Percentiles rank a stretch among this genome's conserved stretches.
Evolutionary conservation across 306 rosid genomes (phyloP).

Genomic region (Casuarina equisetifolia): DNA sequence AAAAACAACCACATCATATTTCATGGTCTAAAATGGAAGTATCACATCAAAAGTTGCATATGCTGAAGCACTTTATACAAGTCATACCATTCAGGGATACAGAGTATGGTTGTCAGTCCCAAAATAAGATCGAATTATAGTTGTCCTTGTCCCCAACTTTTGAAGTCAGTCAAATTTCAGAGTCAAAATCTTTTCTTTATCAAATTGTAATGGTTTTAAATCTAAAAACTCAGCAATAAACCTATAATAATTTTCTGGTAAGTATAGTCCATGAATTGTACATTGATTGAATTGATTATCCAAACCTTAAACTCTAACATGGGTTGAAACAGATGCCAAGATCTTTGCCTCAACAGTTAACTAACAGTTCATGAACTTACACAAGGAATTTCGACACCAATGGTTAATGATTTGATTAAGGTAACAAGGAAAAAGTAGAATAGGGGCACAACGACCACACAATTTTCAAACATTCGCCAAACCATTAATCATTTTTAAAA

Average conservation of each 20-base stretch:
- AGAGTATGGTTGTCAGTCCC: not conserved
- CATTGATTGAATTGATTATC: not conserved
- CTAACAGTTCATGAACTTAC: not conserved
- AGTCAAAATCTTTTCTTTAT: not conserved
- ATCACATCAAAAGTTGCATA: not conserved
- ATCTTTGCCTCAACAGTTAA: not conserved
- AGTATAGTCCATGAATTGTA: no score
- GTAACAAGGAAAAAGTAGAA: no score
- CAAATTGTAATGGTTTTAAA: not conserved
- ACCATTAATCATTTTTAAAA: no score
- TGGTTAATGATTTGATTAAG: not conserved
- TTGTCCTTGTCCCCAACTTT: not conserved
- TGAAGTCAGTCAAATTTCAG: not conserved
- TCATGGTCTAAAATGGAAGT: not conserved
- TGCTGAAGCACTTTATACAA: no score
- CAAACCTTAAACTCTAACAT: not conserved
- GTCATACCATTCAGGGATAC: no score
- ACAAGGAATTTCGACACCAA: not conserved
- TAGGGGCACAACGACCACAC: not conserved
- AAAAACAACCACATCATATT: slow-evolving; percentile 1
- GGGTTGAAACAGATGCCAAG: not conserved
- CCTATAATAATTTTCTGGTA: not conserved
- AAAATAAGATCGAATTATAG: not conserved
- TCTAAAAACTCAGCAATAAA: not conserved
- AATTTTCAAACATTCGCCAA: no score